Evolutionary conservation across 1,284 basidiomycete species (phyloP), one percentile per base, ranked within the genome.

Genomic region (Puccinia horiana): DNA sequence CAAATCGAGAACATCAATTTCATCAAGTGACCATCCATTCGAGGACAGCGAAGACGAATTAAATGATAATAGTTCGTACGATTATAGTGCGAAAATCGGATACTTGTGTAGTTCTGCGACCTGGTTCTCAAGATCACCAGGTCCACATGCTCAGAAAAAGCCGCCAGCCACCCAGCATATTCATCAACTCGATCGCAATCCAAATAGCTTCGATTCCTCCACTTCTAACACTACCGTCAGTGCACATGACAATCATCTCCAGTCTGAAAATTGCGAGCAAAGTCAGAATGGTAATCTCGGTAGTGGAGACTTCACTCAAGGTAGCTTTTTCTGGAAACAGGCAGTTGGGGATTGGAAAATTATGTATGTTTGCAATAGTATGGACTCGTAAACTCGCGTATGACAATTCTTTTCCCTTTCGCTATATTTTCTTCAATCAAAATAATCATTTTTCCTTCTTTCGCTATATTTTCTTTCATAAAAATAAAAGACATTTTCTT

Each of bases 281-380:
- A 29, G 3, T 63, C 61, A 29, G 3, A 32, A 29, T 47, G 9
- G n/a, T 37, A 32, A 63, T 54, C 29, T 52, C 16, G 63, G 49
- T 11, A 8, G n/a, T 56, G 20, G 47, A 54, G 52, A 56, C 35
- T 42, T 56, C 32, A 52, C 44, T 23, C 77, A 70, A n/a, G 77
- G 77, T 40, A 26, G 37, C 18, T 79, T 79, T 58, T 79, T 79
- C 54, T 79, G 77, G 77, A 79, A 79, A 79, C 63, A 79, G 47
- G 63, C 77, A 0, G 44, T 79, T 32, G 77, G 77, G 11, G 77
- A 79, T 44, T 79, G 77, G 77, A 79, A 79, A 67, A 79, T 79
- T 23, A 79, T 79, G 77, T 79, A 70, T 58, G 49, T 79, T 26
- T 79, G 63, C 69, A 44, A 79, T 40, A 67, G 52, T 56, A 69